These are phyloP conservation scores for Pleodorina starrii DNA, from an alignment of 139 green algal genomes.

Conservation along the genomic window DNA sequence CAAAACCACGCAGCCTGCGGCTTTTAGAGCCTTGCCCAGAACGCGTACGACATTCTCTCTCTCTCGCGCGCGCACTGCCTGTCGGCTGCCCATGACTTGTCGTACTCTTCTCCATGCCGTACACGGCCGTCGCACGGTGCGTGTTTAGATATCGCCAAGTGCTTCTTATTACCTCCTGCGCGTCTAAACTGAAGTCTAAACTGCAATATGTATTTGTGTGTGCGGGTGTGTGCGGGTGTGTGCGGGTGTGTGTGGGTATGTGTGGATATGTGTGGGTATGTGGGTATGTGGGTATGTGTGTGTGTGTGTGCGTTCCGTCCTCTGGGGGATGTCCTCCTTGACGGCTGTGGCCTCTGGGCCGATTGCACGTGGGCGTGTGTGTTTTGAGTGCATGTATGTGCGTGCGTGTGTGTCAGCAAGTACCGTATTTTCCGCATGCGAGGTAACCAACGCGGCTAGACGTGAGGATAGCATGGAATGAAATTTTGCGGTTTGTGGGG, in stretches of 20 bases:
- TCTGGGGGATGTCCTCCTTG: not conserved
- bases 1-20: no score
- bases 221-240: not conserved
- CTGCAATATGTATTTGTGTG: not conserved
- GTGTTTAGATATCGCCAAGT: not conserved
- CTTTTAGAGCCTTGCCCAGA: no score
- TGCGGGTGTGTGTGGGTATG: not conserved
- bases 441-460: no score
- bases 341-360: not conserved
- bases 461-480: no score
- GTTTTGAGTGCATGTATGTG: not conserved
- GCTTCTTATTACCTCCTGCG: not conserved
- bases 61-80: no score
- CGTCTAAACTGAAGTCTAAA: not conserved
- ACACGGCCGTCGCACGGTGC: not conserved
- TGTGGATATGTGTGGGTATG: not conserved
- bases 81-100: no score
- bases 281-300: not conserved
- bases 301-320: not conserved
- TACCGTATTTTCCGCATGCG: no score
- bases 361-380: not conserved
- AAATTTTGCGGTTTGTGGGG: no score
- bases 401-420: not conserved
- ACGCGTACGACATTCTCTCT: no score
- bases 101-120: not conserved